Conservation (phyloP, 768 basidiomycete genomes). For the Suillus subluteus region DNA sequence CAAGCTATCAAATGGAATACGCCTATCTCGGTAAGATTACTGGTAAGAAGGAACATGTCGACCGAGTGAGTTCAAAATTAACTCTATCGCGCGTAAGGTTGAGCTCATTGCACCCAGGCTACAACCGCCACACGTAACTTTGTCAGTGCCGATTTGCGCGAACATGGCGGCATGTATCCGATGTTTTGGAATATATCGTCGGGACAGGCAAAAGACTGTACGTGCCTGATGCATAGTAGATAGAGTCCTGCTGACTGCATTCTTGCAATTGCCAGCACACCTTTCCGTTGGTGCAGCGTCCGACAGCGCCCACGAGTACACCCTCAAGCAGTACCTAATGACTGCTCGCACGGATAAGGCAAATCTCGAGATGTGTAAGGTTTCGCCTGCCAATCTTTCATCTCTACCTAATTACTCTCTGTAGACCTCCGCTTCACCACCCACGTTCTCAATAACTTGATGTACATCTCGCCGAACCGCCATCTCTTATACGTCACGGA, state of each 20-base stretch:
- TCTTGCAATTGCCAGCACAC: slow-evolving; percentile 34
- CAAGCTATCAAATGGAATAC: slow-evolving; percentile 82
- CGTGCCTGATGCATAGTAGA: slow-evolving; percentile 22
- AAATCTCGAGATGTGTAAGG: slow-evolving; percentile 70
- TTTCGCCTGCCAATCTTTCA: background rate
- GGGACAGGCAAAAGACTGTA: slow-evolving; percentile 52
- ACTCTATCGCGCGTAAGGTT: background rate
- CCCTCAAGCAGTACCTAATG: slow-evolving; percentile 73
- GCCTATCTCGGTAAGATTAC: slow-evolving; percentile 81
- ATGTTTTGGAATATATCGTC: slow-evolving; percentile 54
- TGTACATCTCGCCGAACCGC: slow-evolving; percentile 69
- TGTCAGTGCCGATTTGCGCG: slow-evolving; percentile 46
- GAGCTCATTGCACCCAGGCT: slow-evolving; percentile 39
- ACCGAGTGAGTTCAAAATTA: slow-evolving; percentile 45
- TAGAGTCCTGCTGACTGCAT: slow-evolving; percentile 2
- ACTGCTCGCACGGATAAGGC: slow-evolving; percentile 62
- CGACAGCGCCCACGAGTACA: slow-evolving; percentile 80
- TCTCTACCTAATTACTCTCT: slow-evolving; percentile 5
- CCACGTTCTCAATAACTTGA: slow-evolving; percentile 62
- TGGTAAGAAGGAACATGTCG: slow-evolving; percentile 64
- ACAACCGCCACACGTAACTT: slow-evolving; percentile 52
- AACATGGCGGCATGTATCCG: slow-evolving; percentile 67
- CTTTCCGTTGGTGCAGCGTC: slow-evolving; percentile 67
- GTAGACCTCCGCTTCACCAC: slow-evolving; percentile 65
- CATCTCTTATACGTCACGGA: slow-evolving; percentile 73